Percentiles rank a stretch among this genome's conserved stretches.
These are phyloP conservation scores for Cystobasidium pallidum DNA, from an alignment of 1,284 basidiomycete species.

Conservation along the genomic window DNA sequence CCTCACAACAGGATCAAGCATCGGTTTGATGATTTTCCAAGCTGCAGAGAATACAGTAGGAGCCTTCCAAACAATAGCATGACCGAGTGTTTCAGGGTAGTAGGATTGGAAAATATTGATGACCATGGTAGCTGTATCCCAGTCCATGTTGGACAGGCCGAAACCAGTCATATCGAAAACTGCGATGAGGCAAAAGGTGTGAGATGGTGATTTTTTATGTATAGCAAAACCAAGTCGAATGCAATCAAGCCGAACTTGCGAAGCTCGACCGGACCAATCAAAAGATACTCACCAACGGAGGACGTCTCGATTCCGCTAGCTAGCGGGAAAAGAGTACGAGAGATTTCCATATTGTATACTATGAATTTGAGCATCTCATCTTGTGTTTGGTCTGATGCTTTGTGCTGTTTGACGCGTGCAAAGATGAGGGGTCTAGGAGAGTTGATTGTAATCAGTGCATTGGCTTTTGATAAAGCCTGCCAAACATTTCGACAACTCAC, in stretches of 20 bases:
- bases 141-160: slow-evolving; percentile 44
- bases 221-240: slow-evolving; percentile 52
- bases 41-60: slow-evolving; percentile 57
- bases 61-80: slow-evolving; percentile 56
- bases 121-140: slow-evolving; percentile 36
- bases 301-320: slow-evolving; percentile 55
- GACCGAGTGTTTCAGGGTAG: slow-evolving; percentile 57
- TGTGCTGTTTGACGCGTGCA: slow-evolving; percentile 37
- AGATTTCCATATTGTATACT: slow-evolving; percentile 37
- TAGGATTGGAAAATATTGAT: slow-evolving; percentile 53
- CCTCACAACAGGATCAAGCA: slow-evolving; percentile 53
- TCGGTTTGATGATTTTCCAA: slow-evolving; percentile 51
- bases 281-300: slow-evolving; percentile 55
- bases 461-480: too few relatives aligned
- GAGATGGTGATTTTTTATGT: too few relatives aligned
- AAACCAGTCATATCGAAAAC: slow-evolving; percentile 56
- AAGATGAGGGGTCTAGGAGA: slow-evolving; percentile 33
- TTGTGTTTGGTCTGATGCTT: slow-evolving; percentile 39
- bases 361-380: slow-evolving; percentile 42
- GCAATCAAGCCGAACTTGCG: too few relatives aligned
- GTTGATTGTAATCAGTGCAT: too few relatives aligned
- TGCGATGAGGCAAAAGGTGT: too few relatives aligned
- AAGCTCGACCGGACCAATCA: too few relatives aligned
- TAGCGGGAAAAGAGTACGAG: slow-evolving; percentile 49
- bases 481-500: slow-evolving; percentile 48